Evolutionary conservation across 2,329 filamentous ascomycete species (phyloP).

Genomic region (Aphanoascus verrucosus): DNA sequence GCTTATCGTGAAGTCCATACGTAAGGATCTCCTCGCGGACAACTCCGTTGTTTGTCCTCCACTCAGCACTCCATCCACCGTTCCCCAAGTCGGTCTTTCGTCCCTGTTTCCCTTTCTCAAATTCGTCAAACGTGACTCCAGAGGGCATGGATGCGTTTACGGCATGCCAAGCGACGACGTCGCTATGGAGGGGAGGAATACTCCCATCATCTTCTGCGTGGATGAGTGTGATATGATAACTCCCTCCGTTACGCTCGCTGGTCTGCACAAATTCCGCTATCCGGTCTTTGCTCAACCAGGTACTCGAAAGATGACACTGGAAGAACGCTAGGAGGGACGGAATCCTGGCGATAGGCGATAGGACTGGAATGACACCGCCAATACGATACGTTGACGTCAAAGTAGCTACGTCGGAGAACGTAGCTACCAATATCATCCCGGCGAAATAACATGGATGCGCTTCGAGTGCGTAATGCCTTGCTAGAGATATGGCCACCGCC

Average conservation of each 20-base stretch:
- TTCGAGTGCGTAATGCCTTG: slow-evolving; percentile 35
- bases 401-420: slow-evolving; percentile 46
- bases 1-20: neutral
- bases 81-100: neutral
- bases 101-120: neutral
- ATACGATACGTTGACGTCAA: slow-evolving; percentile 49
- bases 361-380: slow-evolving; percentile 44
- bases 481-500: slow-evolving; percentile 40
- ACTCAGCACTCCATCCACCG: neutral
- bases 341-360: slow-evolving; percentile 43
- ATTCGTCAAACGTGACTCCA: neutral
- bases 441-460: slow-evolving; percentile 40
- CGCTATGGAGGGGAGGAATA: neutral
- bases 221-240: neutral
- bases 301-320: slow-evolving; percentile 39
- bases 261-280: neutral
- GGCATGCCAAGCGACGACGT: neutral
- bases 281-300: slow-evolving; percentile 42
- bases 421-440: slow-evolving; percentile 46
- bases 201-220: neutral
- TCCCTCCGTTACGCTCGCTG: neutral
- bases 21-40: neutral
- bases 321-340: slow-evolving; percentile 40
- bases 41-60: neutral
- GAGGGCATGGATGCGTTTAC: neutral